A percentile compares a stretch with the other conserved stretches of the same genome.
These are phyloP conservation scores for Tricholoma flavovirens DNA, from an alignment of 768 basidiomycete species.

Conservation along the genomic window DNA sequence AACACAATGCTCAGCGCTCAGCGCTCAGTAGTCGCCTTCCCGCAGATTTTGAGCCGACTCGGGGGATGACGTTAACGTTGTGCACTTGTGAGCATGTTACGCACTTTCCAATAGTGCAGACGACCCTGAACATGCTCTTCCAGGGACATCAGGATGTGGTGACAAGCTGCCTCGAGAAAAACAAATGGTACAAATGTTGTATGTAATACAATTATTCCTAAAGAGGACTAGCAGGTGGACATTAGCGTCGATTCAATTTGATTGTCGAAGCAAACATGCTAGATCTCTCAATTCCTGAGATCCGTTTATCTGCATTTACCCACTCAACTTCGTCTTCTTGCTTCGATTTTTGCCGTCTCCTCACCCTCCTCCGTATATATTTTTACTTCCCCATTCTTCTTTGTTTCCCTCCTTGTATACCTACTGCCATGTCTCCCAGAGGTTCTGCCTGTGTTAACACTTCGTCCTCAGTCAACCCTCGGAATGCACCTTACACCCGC, in stretches of 20 bases:
- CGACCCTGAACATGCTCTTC: not conserved
- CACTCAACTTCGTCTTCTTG: constrained; percentile 22
- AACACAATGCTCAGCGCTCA: not conserved
- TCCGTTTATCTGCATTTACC: constrained; percentile 28
- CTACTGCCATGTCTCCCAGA: constrained; percentile 66
- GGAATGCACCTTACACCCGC: constrained; percentile 39
- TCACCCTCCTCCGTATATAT: constrained; percentile 31
- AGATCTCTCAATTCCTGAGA: constrained; percentile 34
- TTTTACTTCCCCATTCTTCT: no score
- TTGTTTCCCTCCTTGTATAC: constrained; percentile 15
- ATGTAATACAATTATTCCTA: constrained; percentile 1
- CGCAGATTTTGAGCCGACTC: no score
- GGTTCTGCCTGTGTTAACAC: constrained; percentile 33
- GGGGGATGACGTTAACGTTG: no score
- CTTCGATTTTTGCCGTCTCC: constrained; percentile 27
- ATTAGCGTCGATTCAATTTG: constrained; percentile 8
- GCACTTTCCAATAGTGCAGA: not conserved
- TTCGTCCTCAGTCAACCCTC: constrained; percentile 29
- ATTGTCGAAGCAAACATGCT: constrained; percentile 21
- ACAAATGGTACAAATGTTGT: not conserved
- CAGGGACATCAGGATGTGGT: not conserved
- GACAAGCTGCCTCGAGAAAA: constrained; percentile 34
- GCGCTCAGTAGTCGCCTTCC: not conserved
- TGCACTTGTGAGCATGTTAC: no score
- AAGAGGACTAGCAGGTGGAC: not conserved